Conservation (phyloP, 805 yeast species). For the Helenozyma baotianmanensis region DNA sequence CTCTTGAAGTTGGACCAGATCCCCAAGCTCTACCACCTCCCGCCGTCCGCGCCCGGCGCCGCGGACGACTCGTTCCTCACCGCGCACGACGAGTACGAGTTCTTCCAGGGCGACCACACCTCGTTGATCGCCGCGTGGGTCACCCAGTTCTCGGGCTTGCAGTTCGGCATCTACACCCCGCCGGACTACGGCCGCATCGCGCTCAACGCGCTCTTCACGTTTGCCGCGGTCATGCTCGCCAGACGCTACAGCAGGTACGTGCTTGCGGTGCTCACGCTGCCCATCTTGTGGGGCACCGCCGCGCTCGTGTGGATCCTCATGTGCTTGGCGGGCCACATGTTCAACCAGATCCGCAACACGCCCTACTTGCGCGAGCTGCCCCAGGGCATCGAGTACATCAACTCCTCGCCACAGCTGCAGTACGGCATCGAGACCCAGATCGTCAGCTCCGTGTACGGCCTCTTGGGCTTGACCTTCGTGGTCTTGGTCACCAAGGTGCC, state of each 20-base stretch:
- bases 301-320: constrained; percentile 62
- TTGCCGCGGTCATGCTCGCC: constrained; percentile 23
- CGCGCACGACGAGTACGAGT: constrained; percentile 39
- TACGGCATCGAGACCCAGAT: constrained; percentile 88
- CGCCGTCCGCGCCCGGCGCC: constrained; percentile 39
- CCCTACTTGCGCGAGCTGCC: constrained; percentile 18
- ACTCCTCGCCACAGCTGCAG: constrained; percentile 44
- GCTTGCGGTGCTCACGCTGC: constrained; percentile 40
- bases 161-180: constrained; percentile 36
- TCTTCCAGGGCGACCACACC: constrained; percentile 42
- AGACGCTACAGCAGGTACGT: constrained; percentile 30
- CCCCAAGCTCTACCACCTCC: constrained; percentile 67
- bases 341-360: constrained; percentile 78
- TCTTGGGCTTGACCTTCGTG: constrained; percentile 57
- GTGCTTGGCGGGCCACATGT: constrained; percentile 90
- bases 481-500: constrained; percentile 58
- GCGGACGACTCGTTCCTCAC: constrained; percentile 23
- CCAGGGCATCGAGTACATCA: constrained; percentile 8
- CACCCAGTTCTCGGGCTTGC: constrained; percentile 25
- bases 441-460: constrained; percentile 67
- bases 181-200: constrained; percentile 38
- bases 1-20: constrained; percentile 60
- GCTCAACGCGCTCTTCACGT: constrained; percentile 31
- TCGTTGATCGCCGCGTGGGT: constrained; percentile 36
- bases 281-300: constrained; percentile 66